These are phyloP conservation scores for Fusarium brachygibbosum DNA, from an alignment of 2,329 filamentous ascomycete genomes.

Conservation along the genomic window DNA sequence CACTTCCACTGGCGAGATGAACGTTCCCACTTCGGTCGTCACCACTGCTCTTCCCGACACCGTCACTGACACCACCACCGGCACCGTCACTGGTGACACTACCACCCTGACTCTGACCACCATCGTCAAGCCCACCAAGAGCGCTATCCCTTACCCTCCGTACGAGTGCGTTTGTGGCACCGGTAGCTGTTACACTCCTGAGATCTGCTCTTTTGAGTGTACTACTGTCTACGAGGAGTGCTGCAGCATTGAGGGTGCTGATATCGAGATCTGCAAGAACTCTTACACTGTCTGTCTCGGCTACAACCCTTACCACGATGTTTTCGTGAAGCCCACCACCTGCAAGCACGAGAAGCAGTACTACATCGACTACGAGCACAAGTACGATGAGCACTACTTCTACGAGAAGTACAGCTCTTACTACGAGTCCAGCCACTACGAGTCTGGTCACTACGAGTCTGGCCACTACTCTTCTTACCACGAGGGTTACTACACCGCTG, in stretches of 20 bases:
- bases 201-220: slow-evolving; percentile 29
- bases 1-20: slow-evolving; percentile 15
- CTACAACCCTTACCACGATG: slow-evolving; percentile 26
- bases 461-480: slow-evolving; percentile 13
- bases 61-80: slow-evolving; percentile 5
- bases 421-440: slow-evolving; percentile 4
- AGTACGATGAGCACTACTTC: slow-evolving; percentile 22
- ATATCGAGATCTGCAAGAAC: slow-evolving; percentile 22
- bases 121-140: slow-evolving; percentile 1
- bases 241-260: slow-evolving; percentile 7
- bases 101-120: slow-evolving; percentile 27
- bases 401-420: slow-evolving; percentile 19
- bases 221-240: slow-evolving; percentile 36
- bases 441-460: slow-evolving; percentile 1
- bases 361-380: slow-evolving; percentile 34
- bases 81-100: background rate
- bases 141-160: background rate
- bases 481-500: slow-evolving; percentile 32
- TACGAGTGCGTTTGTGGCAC: slow-evolving; percentile 13
- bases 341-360: slow-evolving; percentile 37
- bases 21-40: slow-evolving; percentile 21
- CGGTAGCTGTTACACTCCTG: slow-evolving; percentile 21
- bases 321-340: slow-evolving; percentile 12
- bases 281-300: slow-evolving; percentile 33
- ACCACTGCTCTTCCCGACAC: background rate